Percentiles rank a stretch among this genome's conserved stretches.
These are phyloP conservation scores for Hypoxylon sp. DNA, from an alignment of 2,329 filamentous ascomycete species.

Conservation along the genomic window DNA sequence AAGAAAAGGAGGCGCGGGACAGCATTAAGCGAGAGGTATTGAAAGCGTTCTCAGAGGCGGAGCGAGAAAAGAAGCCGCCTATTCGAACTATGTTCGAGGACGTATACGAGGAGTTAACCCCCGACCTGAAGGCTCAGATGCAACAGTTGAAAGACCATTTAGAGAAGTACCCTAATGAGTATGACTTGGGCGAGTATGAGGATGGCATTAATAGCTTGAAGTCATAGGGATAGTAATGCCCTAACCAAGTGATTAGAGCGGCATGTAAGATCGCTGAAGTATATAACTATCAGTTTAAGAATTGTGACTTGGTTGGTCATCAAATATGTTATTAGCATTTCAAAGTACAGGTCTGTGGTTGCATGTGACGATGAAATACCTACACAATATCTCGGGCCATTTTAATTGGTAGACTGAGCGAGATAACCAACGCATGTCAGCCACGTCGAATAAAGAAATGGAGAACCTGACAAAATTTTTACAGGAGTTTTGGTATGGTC, in stretches of 20 bases:
- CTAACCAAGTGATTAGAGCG: not conserved
- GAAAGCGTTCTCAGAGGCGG: slow-evolving; percentile 85
- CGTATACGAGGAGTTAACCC: slow-evolving; percentile 89
- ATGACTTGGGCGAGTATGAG: slow-evolving; percentile 84
- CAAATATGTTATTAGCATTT: slow-evolving; percentile 7
- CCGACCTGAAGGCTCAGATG: slow-evolving; percentile 83
- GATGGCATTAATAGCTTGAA: slow-evolving; percentile 77
- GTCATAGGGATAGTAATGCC: slow-evolving; percentile 42
- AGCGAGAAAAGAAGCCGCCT: slow-evolving; percentile 83
- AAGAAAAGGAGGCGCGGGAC: slow-evolving; percentile 80
- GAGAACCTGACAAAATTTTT: slow-evolving; percentile 24
- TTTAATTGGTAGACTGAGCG: slow-evolving; percentile 29
- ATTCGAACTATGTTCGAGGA: slow-evolving; percentile 84
- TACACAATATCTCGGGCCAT: slow-evolving; percentile 3
- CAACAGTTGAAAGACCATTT: slow-evolving; percentile 80
- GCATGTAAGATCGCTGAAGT: not conserved
- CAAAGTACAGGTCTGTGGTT: slow-evolving; percentile 1
- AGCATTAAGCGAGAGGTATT: slow-evolving; percentile 80
- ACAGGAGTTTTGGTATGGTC: slow-evolving; percentile 18
- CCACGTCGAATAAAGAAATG: slow-evolving; percentile 42
- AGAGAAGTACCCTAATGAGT: slow-evolving; percentile 90
- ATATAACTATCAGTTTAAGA: slow-evolving; percentile 2
- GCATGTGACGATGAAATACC: slow-evolving; percentile 17
- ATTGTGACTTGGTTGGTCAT: not conserved
- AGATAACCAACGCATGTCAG: slow-evolving; percentile 38